phyloP scores from a whole-genome alignment of 2,329 filamentous ascomycete species.

The Ophiocordyceps unilateralis region DNA sequence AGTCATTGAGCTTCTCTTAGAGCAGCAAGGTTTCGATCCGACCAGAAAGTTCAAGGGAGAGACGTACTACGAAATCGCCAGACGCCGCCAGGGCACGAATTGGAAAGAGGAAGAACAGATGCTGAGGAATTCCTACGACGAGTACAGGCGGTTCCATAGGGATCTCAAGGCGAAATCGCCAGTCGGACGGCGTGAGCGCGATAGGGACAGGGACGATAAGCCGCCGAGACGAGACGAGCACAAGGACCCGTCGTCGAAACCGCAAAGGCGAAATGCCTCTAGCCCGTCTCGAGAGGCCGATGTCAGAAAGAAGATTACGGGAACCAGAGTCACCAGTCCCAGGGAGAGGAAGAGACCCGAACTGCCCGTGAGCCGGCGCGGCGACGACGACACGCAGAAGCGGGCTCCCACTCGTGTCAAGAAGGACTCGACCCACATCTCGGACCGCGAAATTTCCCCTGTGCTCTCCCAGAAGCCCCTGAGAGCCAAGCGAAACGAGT shows the following conservation, averaged over 20 bases:
- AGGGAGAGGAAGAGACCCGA: slow-evolving; percentile 31
- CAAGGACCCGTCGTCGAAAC: slow-evolving; percentile 23
- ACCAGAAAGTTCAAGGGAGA: slow-evolving; percentile 59
- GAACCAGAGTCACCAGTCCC: slow-evolving; percentile 22
- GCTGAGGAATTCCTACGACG: slow-evolving; percentile 59
- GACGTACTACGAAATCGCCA: slow-evolving; percentile 76
- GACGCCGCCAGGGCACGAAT: slow-evolving; percentile 64
- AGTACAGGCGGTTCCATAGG: slow-evolving; percentile 36
- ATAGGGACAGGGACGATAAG: slow-evolving; percentile 25
- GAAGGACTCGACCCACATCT: slow-evolving; percentile 34
- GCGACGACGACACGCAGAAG: slow-evolving; percentile 31
- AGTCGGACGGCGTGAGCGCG: slow-evolving; percentile 19
- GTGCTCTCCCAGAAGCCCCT: slow-evolving; percentile 25
- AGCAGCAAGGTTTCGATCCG: slow-evolving; percentile 66
- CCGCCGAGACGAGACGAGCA: slow-evolving; percentile 24
- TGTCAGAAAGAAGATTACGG: slow-evolving; percentile 22
- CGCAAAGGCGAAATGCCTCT: slow-evolving; percentile 27
- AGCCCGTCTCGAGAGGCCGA: slow-evolving; percentile 31
- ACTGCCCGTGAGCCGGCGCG: slow-evolving; percentile 19
- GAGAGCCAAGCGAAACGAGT: slow-evolving; percentile 35
- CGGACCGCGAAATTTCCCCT: slow-evolving; percentile 37
- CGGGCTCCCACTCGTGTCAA: slow-evolving; percentile 34
- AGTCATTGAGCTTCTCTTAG: slow-evolving; percentile 64
- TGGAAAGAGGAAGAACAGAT: slow-evolving; percentile 81
- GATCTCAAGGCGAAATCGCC: slow-evolving; percentile 35